Evolutionary conservation across 805 yeast genomes (phyloP), one percentile per base, ranked within the genome.

Genomic region (Myxozyma mucilagina): DNA sequence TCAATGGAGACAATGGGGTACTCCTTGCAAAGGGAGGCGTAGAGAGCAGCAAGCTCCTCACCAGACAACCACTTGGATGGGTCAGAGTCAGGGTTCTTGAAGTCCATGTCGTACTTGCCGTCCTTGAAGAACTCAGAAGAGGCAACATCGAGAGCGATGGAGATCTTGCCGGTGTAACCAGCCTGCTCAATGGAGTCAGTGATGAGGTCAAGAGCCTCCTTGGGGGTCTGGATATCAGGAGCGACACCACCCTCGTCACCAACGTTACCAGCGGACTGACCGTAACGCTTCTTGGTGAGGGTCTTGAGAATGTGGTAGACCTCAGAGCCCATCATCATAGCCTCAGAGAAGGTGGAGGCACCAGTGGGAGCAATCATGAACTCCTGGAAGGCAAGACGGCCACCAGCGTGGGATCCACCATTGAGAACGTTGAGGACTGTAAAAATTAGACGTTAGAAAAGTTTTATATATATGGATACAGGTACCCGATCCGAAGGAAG

Each of bases 231-330:
- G 71, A 94, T 87, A 80, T 91, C 90, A 80, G 99, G 99, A 74
- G 99, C 99, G 83, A 93, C 97, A 87, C 99, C 99, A 88, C 99
- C 99, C 85, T 93, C 99, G 81, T 93, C 99, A 86, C 99, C 99
- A 77, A 93, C 99, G 83, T 93, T 93, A 82, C 97, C 98, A 74
- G 99, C 99, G 67, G 96, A 87, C 76, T 90, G 87, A 77, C 99
- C 99, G 87, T 93, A 94, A 79, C 82, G 84, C 87, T 90, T 87
- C 86, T 90, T 89, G 79, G 98, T 87, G 74, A 89, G 82, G 69
- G 92, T 80, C 85, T 94, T 94, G 80, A 93, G 86, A 82, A 84
- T 83, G 87, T 93, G 98, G 94, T 93, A 93, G 72, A 92, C 97
- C 84, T 93, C 99, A 67, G 97, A 79, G 78, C 98, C 98, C 70